Conservation (phyloP, 331 rosid species). For the Cydonia oblonga region DNA sequence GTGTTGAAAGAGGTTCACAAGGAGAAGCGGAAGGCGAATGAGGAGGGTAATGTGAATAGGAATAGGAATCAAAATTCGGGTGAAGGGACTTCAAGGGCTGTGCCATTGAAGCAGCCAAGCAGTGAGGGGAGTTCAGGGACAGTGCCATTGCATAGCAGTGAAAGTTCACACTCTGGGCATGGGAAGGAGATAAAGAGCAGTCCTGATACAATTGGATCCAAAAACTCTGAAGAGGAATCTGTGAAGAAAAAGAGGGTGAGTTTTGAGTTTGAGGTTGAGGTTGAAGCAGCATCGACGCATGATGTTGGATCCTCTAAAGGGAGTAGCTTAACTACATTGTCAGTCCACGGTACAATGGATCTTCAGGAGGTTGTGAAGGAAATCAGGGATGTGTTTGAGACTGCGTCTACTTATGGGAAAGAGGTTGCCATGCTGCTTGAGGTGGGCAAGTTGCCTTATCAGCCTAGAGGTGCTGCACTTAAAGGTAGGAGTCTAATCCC, state of each 20-base stretch:
- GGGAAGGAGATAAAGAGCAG: conserved; percentile 53
- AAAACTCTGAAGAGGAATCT: conserved; percentile 32
- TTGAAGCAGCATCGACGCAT: conserved; percentile 29
- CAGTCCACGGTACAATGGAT: conserved; percentile 65
- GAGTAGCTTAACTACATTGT: conserved; percentile 68
- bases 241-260: conserved; percentile 66
- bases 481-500: conserved; percentile 42
- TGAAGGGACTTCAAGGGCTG: conserved; percentile 57
- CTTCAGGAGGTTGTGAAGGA: conserved; percentile 76
- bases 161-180: conserved; percentile 30
- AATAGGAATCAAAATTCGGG: conserved; percentile 19
- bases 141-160: conserved; percentile 17
- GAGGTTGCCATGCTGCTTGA: conserved; percentile 90
- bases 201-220: conserved; percentile 44
- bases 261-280: conserved; percentile 57
- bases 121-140: conserved; percentile 8
- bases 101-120: conserved; percentile 27
- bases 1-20: conserved; percentile 25
- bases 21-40: conserved; percentile 39
- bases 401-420: conserved; percentile 67
- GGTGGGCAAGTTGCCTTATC: conserved; percentile 78
- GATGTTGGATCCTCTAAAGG: conserved; percentile 69
- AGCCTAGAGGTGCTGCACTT: conserved; percentile 40
- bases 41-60: conserved; percentile 10
- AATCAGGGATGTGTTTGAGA: conserved; percentile 75